phyloP scores from a whole-genome alignment of 1,139 yeast species.

The Pichia sp. region DNA sequence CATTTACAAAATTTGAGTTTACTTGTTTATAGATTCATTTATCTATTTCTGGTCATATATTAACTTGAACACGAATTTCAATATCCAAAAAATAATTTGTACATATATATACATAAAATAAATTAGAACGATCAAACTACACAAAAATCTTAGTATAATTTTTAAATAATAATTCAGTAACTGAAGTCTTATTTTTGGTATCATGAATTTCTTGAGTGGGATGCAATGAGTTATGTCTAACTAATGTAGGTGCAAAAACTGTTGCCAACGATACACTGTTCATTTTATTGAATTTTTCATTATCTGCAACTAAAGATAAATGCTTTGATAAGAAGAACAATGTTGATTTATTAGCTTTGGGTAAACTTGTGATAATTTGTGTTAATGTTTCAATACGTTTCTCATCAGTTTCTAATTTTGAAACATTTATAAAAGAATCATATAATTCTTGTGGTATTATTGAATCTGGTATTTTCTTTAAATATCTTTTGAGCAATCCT shows the following conservation, averaged over 20 bases:
- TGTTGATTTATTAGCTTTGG: slow-evolving; percentile 60
- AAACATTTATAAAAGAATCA: slow-evolving; percentile 53
- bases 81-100: not conserved
- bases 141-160: slow-evolving; percentile 30
- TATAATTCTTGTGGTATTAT: slow-evolving; percentile 67
- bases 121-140: not conserved
- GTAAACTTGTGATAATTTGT: slow-evolving; percentile 39
- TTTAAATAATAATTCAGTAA: slow-evolving; percentile 68
- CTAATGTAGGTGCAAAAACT: slow-evolving; percentile 92
- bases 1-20: not conserved
- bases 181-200: slow-evolving; percentile 75
- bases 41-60: not conserved
- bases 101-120: slow-evolving; percentile 6
- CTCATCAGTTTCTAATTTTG: slow-evolving; percentile 29
- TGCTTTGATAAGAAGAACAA: slow-evolving; percentile 57
- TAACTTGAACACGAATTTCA: not conserved
- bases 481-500: slow-evolving; percentile 77
- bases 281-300: slow-evolving; percentile 61
- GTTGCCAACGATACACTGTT: slow-evolving; percentile 75
- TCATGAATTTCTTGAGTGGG: slow-evolving; percentile 84
- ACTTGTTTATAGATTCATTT: too few relatives aligned
- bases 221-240: slow-evolving; percentile 54
- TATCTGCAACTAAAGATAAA: slow-evolving; percentile 48
- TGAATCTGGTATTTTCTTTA: slow-evolving; percentile 81
- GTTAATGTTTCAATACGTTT: slow-evolving; percentile 30